Percentiles rank a stretch among this genome's conserved stretches.
Evolutionary conservation across 495 filamentous ascomycete genomes (phyloP).

Genomic region (Aspergillus nidulans): DNA sequence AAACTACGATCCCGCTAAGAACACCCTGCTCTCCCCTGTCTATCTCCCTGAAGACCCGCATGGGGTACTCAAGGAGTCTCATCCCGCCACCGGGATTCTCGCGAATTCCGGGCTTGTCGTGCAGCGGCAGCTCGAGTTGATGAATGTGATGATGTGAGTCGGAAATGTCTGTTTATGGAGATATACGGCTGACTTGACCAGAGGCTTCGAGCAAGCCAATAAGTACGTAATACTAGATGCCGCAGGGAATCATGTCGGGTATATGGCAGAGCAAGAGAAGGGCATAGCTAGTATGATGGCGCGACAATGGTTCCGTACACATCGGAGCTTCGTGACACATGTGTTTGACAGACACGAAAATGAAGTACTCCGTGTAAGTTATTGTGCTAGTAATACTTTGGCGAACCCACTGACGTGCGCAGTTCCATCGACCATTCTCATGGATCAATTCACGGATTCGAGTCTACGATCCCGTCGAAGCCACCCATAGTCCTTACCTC

Average conservation of each 20-base stretch:
- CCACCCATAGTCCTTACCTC: conserved; percentile 23
- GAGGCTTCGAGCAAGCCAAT: conserved; percentile 69
- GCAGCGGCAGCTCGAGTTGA: conserved; percentile 63
- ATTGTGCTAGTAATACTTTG: neutral
- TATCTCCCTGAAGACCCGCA: conserved; percentile 60
- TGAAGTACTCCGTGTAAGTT: conserved; percentile 56
- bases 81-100: conserved; percentile 56
- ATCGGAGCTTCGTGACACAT: conserved; percentile 65
- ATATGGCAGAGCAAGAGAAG: conserved; percentile 63
- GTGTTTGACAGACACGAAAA: conserved; percentile 63
- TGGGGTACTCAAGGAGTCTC: conserved; percentile 55
- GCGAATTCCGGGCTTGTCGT: conserved; percentile 62
- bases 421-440: conserved; percentile 66
- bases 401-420: neutral
- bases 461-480: conserved; percentile 56
- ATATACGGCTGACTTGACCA: conserved; percentile 12
- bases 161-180: neutral
- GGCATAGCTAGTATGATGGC: conserved; percentile 55
- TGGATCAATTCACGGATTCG: conserved; percentile 63
- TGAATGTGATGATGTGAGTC: conserved; percentile 62
- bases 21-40: conserved; percentile 49
- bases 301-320: conserved; percentile 61
- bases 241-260: conserved; percentile 63
- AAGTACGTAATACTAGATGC: conserved; percentile 69
- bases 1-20: conserved; percentile 39